phyloP scores from a whole-genome alignment of 306 rosid species.

The peach (Prunus persica) region Prunus_persica_NCBIv2 NC_034012.1:12264001-12264500 shows the following conservation, averaged over 20 bases:
- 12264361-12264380: background rate
- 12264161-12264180: background rate
- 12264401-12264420: background rate
- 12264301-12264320: background rate
- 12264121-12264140: background rate
- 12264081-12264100: too few relatives aligned
- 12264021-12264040: too few relatives aligned
- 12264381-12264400: background rate
- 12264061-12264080: too few relatives aligned
- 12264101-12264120: background rate
- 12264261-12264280: background rate
- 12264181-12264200: background rate
- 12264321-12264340: background rate
- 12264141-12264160: background rate
- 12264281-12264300: background rate
- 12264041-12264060: too few relatives aligned
- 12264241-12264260: background rate
- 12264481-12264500: too few relatives aligned
- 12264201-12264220: background rate
- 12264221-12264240: background rate
- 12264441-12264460: too few relatives aligned
- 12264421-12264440: too few relatives aligned
- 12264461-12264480: too few relatives aligned
- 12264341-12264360: background rate
- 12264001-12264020: too few relatives aligned